Percentiles rank a stretch among this genome's conserved stretches.
phyloP scores from a whole-genome alignment of 805 yeast species.

The Wickerhamomyces rabaulensis region DNA sequence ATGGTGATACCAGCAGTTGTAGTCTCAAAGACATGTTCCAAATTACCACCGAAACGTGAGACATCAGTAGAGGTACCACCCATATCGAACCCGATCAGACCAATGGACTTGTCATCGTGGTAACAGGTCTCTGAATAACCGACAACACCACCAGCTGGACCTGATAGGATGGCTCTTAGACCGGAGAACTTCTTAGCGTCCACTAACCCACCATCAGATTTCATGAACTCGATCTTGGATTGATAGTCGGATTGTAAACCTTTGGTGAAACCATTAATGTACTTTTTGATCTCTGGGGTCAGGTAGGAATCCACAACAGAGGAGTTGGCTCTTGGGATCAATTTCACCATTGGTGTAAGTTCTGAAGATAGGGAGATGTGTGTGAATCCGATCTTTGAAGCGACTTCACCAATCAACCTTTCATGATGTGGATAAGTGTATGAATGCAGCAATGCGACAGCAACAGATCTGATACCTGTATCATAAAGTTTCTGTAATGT shows the following conservation, averaged over 20 bases:
- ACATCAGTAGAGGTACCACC: constrained; percentile 92
- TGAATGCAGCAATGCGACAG: constrained; percentile 67
- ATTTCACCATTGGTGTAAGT: constrained; percentile 75
- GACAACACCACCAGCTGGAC: constrained; percentile 98
- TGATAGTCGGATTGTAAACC: constrained; percentile 48
- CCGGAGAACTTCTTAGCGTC: constrained; percentile 84
- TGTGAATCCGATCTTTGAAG: constrained; percentile 58
- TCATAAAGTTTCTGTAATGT: constrained; percentile 41
- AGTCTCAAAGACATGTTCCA: constrained; percentile 79
- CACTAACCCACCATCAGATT: constrained; percentile 92
- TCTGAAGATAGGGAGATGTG: constrained; percentile 66
- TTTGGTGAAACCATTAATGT: constrained; percentile 52
- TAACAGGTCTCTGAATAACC: constrained; percentile 86
- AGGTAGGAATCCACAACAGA: constrained; percentile 78
- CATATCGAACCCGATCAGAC: constrained; percentile 82
- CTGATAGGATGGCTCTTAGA: constrained; percentile 80
- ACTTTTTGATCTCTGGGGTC: constrained; percentile 70
- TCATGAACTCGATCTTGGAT: constrained; percentile 78
- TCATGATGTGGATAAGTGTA: constrained; percentile 75
- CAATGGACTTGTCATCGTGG: constrained; percentile 44
- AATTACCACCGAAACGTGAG: constrained; percentile 64
- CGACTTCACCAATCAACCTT: constrained; percentile 49
- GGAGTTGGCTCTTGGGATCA: constrained; percentile 70
- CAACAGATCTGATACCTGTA: constrained; percentile 62
- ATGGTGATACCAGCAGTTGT: constrained; percentile 79